phyloP scores from a whole-genome alignment of 139 green algal genomes.

The Auxenochlorella pyrenoidosa region DNA sequence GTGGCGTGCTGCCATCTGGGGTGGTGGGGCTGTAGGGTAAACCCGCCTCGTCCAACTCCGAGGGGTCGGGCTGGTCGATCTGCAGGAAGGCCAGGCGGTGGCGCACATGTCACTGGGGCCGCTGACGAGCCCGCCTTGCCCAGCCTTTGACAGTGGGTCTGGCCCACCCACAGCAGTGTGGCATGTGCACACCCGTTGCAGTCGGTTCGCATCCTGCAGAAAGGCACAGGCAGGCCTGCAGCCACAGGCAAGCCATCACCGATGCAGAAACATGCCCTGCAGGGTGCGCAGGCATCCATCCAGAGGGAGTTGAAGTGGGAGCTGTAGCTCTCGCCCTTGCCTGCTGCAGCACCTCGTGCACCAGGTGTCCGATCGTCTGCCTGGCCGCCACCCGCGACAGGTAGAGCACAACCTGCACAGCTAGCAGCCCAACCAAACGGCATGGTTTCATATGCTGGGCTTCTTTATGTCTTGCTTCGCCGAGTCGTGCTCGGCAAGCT shows the following conservation, averaged over 20 bases:
- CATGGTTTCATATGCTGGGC: no score
- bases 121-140: no score
- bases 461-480: no score
- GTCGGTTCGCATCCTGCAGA: background rate
- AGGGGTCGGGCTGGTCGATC: background rate
- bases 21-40: background rate
- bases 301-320: no score
- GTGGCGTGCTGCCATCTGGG: background rate
- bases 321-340: slow-evolving; percentile 44
- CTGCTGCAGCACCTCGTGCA: slow-evolving; percentile 68
- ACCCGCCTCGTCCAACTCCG: background rate
- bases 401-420: slow-evolving; percentile 78
- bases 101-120: no score
- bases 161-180: no score
- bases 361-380: slow-evolving; percentile 89
- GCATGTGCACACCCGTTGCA: no score
- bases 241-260: background rate
- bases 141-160: no score
- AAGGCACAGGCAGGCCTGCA: background rate
- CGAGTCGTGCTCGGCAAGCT: background rate
- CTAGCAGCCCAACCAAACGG: slow-evolving; percentile 45
- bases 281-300: background rate
- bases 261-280: no score
- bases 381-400: slow-evolving; percentile 80
- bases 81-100: background rate